Conservation (phyloP, 148 eudicot species). For the Bassia scoparia region DNA sequence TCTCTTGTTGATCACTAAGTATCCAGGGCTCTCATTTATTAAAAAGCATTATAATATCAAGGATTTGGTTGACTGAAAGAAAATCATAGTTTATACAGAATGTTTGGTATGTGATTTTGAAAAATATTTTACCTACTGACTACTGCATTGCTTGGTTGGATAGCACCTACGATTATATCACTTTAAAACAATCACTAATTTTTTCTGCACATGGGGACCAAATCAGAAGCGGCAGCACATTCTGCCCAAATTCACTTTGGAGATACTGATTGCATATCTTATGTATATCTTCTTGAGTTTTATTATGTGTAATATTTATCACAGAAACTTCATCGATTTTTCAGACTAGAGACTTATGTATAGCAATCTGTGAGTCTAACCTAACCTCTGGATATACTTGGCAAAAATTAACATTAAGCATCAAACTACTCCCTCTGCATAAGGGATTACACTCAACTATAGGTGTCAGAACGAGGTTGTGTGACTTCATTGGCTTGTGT, state of each 20-base stretch:
- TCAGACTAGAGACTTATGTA: not conserved
- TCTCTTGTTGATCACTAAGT: too few relatives aligned
- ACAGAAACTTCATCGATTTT: not conserved
- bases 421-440: too few relatives aligned
- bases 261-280: not conserved
- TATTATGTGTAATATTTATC: not conserved
- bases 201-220: conserved; percentile 12
- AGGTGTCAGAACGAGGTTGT: too few relatives aligned
- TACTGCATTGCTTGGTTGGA: conserved; percentile 19
- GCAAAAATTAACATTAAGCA: too few relatives aligned
- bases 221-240: conserved; percentile 18
- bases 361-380: not conserved
- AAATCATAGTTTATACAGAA: not conserved
- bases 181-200: conserved; percentile 16
- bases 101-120: conserved; percentile 1
- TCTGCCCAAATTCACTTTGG: conserved; percentile 16
- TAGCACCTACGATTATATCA: conserved; percentile 25
- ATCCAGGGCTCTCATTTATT: not conserved
- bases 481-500: too few relatives aligned
- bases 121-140: not conserved
- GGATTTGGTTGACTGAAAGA: conserved; percentile 6
- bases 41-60: not conserved
- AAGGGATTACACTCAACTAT: too few relatives aligned
- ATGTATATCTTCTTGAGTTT: conserved; percentile 1
- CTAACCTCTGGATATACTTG: not conserved